Percentiles rank a stretch among this genome's conserved stretches.
phyloP scores from a whole-genome alignment of 805 yeast genomes.

The Candida awuae region DNA sequence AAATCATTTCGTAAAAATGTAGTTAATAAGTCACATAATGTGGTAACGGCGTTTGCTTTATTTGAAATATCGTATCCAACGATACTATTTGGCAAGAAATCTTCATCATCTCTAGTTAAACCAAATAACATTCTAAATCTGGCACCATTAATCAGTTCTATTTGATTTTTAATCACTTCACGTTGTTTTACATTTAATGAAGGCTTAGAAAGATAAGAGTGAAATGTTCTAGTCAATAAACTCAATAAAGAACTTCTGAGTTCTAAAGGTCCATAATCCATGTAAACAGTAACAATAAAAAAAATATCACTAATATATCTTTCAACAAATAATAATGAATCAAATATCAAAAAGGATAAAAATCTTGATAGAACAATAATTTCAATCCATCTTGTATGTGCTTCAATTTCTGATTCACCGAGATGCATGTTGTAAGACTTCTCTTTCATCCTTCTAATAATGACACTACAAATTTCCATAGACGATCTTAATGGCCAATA shows the following conservation, averaged over 20 bases:
- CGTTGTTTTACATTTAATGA: slow-evolving; percentile 35
- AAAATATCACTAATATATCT: slow-evolving; percentile 65
- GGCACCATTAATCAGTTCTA: slow-evolving; percentile 46
- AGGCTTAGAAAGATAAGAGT: slow-evolving; percentile 55
- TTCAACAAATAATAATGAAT: slow-evolving; percentile 52
- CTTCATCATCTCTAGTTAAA: slow-evolving; percentile 44
- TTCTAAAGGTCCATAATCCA: slow-evolving; percentile 43
- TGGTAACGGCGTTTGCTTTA: slow-evolving; percentile 43
- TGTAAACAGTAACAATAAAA: slow-evolving; percentile 54
- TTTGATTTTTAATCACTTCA: slow-evolving; percentile 38
- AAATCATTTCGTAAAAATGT: slow-evolving; percentile 45
- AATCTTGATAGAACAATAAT: slow-evolving; percentile 59
- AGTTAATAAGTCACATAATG: slow-evolving; percentile 48
- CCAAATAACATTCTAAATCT: slow-evolving; percentile 65
- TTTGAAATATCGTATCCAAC: slow-evolving; percentile 31
- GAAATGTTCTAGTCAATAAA: slow-evolving; percentile 57
- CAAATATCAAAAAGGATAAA: slow-evolving; percentile 60
- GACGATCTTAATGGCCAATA: slow-evolving; percentile 62
- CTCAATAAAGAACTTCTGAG: slow-evolving; percentile 56
- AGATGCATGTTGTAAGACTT: slow-evolving; percentile 43
- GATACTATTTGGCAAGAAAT: slow-evolving; percentile 9
- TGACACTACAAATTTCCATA: slow-evolving; percentile 60
- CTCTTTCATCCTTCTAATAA: slow-evolving; percentile 48
- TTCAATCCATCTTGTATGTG: slow-evolving; percentile 61
- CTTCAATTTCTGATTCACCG: slow-evolving; percentile 37